Evolutionary conservation across 169 alveolate species (phyloP), one percentile per base, ranked within the genome.

Genomic region (Plasmodium yoelii): DNA sequence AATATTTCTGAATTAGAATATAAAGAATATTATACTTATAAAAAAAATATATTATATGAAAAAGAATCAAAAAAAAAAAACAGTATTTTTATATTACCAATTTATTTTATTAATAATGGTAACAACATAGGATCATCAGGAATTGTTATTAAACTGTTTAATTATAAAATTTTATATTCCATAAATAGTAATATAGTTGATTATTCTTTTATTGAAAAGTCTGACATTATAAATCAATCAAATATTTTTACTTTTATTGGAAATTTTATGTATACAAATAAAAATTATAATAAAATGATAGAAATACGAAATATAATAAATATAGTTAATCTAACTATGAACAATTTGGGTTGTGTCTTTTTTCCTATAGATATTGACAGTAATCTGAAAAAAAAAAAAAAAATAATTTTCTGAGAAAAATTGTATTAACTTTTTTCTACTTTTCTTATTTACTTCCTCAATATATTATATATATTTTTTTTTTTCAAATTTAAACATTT

Each of bases 61-160:
- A 34, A 4, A 34, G 42, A 34, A 4, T 67, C 65, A 13, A 55
- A 65, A 68, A 82, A 55, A 55, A 67, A 55, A 15, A 53, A 82
- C 24, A 44, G 47, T 53, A 42, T 42, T 22, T 82, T 28, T 67
- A 49, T 82, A 28, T 51, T 82, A 15, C 90, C 90, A 22, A 10
- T 82, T 26, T 65, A 82, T 82, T 82, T 82, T 10, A 34, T 82
- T 42, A 82, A 82, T 26, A 82, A 82, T 67, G 90, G 90, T 26
- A 82, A 82, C 59, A 67, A 82, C 19, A 82, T 82, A 67, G 90
- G 90, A 13, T 82, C 90, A 2, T 82, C 90, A 15, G 90, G 73
- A 0, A 60, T 82, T 24, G 56, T 82, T 18, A 53, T 82, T 28
- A 82, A 82, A 82, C 28, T 82, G 9, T 61, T 60, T 44, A 82